Evolutionary conservation across 1,284 basidiomycete species (phyloP), one percentile per base, ranked within the genome.

Genomic region (Inonotus obliquus): DNA sequence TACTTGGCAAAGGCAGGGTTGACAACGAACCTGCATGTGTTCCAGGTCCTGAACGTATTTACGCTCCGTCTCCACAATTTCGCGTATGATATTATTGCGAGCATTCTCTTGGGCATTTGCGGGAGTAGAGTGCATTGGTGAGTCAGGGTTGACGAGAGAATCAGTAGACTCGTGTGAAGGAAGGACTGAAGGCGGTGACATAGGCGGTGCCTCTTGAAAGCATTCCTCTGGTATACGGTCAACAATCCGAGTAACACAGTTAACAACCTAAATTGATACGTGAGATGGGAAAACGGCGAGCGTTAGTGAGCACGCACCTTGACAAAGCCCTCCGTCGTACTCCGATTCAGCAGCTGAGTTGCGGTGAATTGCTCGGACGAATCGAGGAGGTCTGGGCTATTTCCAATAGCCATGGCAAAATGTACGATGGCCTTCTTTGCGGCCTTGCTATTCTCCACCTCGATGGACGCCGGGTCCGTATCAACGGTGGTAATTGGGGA

Each of bases 31-130:
- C 84, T 96, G 94, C 82, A 99, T 89, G 69, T 96, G 89, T 75
- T 99, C 97, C 61, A 99, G 79, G 76, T 99, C 96, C 74, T 96
- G 92, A 17, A 99, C 96, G 74, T 96, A 99, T 77, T 97, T 98
- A 59, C 96, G 87, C 74, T 99, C 97, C 2, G 93, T 96, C 72
- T 94, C 92, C 56, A 97, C 85, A 67, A 96, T 86, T 74, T 97
- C 95, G 67, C 84, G 82, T 60, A 94, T 83, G 65, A 94, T 90
- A 67, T 92, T 88, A 66, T 84, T 86, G 37, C 92, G 81, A 21
- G 87, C 87, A 17, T 84, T 80, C 65, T 89, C 87, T 61, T 83
- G 80, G 19, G 82, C 81, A 68, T 79, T 84, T 32, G 79, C 72
- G 17, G 85, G 75, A 38, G 77, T 70, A 19, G 73, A 65, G 5